Evolutionary conservation across 176 grass and related monocot genomes (phyloP), one percentile per base, ranked within the genome.

Genomic region (Zoysia pacifica): DNA sequence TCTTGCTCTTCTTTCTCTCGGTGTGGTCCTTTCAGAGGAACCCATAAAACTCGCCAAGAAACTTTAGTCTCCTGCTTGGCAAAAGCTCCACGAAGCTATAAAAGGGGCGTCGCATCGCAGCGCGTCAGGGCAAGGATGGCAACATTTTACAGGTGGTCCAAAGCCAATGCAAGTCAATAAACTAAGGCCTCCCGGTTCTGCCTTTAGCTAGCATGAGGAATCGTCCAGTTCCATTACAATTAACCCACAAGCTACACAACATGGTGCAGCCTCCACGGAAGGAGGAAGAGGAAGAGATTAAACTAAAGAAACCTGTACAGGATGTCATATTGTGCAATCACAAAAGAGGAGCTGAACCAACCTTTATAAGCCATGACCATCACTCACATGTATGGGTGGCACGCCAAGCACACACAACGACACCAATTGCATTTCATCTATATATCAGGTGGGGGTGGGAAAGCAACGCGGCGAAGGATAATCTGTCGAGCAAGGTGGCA

Each of bases 181-280:
- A 86, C 87, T 82, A 89, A 48, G 67, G 51, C 83, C 28, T 18
- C 48, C 4, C 52, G 86, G 83, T 49, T 89, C 15, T 63, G 87
- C 83, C 79, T 89, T 89, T 79, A 82, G 83, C 83, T 42, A 56
- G 83, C 83, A 89, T 35, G 83, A 82, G 83, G 87, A 82, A 89
- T 49, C 63, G 70, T 75, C 55, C 55, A 62, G 76, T 80, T 62
- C 64, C 55, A 73, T 82, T 82, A 77, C 82, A 85, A 42, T 89
- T 41, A 35, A 28, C 87, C 74, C 65, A 62, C 70, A 74, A 55
- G 70, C 76, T 70, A 69, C 49, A 84, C 86, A 76, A 43, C 82
- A 80, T 48, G 70, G 81, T 70, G 11, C 81, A 48, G 70, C 70
- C 76, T 88, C 81, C 65, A 80, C 18, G 42, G 55, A 42, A 45